Evolutionary conservation across 352 stramenopile species (phyloP).

Genomic region (Phytopythium oedochilum): DNA sequence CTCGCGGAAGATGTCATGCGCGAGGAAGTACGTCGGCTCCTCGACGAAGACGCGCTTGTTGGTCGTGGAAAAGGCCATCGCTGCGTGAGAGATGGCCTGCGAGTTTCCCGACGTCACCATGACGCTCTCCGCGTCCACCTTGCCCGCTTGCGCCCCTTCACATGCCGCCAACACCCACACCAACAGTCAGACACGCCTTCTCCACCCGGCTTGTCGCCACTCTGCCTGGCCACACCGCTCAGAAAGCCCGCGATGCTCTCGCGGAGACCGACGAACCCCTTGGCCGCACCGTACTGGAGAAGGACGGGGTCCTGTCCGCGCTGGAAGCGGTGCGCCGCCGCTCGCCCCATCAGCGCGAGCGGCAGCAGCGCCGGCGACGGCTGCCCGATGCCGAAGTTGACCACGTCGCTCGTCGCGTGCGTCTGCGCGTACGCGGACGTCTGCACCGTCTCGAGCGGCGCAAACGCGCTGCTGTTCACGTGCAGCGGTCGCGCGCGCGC

Average conservation of each 20-base stretch:
- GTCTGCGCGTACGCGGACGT: conserved; percentile 67
- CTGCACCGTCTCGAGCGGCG: conserved; percentile 31
- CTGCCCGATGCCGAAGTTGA: conserved; percentile 87
- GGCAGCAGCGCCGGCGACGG: conserved; percentile 75
- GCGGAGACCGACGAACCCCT: conserved; percentile 70
- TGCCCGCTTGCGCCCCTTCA: conserved; percentile 16
- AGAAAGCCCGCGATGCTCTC: conserved; percentile 56
- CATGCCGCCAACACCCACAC: neutral
- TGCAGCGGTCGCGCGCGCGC: neutral
- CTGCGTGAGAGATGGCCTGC: conserved; percentile 88
- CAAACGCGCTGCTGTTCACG: conserved; percentile 2
- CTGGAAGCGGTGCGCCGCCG: conserved; percentile 42
- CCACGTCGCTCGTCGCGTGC: conserved; percentile 46
- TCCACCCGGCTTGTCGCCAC: neutral
- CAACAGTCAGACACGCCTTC: conserved; percentile 2
- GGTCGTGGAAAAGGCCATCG: conserved; percentile 59
- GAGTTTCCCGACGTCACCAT: conserved; percentile 91
- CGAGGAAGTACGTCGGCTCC: conserved; percentile 92
- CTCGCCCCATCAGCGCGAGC: conserved; percentile 50
- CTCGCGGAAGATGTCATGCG: conserved; percentile 88
- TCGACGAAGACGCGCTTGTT: conserved; percentile 90
- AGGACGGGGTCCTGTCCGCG: conserved; percentile 43
- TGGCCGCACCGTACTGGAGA: conserved; percentile 74
- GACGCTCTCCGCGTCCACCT: conserved; percentile 41
- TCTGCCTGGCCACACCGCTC: conserved; percentile 16